phyloP scores from a whole-genome alignment of 2,329 filamentous ascomycete genomes.

The Fusarium poae region DNA sequence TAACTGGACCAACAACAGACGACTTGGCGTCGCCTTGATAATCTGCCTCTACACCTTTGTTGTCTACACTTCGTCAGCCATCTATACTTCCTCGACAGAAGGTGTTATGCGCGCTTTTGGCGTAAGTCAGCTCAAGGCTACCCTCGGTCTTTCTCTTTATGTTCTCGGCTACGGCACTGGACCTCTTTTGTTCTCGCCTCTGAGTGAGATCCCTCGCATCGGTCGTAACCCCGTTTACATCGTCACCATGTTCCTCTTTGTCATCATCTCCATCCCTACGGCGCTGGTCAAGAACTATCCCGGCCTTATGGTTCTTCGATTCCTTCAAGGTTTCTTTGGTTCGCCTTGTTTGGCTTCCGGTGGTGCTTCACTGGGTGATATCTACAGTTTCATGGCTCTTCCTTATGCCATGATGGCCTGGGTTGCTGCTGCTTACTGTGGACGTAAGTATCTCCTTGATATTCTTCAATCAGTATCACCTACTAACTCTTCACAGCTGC shows the following conservation, averaged over 20 bases:
- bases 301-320: conserved; percentile 73
- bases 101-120: conserved; percentile 67
- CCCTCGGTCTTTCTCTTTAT: conserved; percentile 72
- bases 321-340: conserved; percentile 75
- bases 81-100: conserved; percentile 60
- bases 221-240: conserved; percentile 78
- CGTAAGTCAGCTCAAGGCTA: conserved; percentile 64
- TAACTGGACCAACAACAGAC: conserved; percentile 64
- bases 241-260: conserved; percentile 75
- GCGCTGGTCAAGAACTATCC: conserved; percentile 73
- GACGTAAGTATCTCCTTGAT: conserved; percentile 50
- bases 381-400: conserved; percentile 67
- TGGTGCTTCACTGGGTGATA: conserved; percentile 65
- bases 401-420: conserved; percentile 71
- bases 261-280: conserved; percentile 74
- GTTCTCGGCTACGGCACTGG: conserved; percentile 74
- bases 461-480: too few species aligned
- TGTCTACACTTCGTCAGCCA: conserved; percentile 65
- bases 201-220: conserved; percentile 75
- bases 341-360: conserved; percentile 73
- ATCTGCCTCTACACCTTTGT: conserved; percentile 71
- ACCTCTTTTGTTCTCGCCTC: conserved; percentile 73
- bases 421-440: conserved; percentile 66
- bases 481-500: conserved; percentile 56
- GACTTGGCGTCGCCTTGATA: conserved; percentile 57